Base-by-base conservation (phyloP, 78 protist genomes). In the Paratrimastix pyriformis region DNA sequence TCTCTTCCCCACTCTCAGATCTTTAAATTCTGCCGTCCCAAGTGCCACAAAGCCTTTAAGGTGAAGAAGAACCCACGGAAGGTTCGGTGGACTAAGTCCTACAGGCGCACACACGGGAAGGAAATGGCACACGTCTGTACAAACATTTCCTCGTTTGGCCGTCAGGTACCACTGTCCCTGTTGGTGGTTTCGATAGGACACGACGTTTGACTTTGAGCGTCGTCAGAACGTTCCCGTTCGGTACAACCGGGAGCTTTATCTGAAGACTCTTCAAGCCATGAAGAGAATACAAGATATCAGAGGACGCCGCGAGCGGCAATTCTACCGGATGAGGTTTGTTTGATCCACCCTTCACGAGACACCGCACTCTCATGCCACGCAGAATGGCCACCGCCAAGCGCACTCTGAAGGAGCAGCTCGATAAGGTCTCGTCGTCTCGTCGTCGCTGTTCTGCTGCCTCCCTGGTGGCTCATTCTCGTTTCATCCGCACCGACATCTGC, bases 61-160 rank as follows among this genome's bases (percentile, higher is more conserved):
- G 70, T 76, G 89, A 97, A 93, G 86, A 92, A 90, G 77, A 93
- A 95, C 75, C 99, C 99, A 32, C 79, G 94, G 50, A 95, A 93
- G 89, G 82, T 90, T n/a, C 54, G 86, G 1, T 97, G 98, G 98
- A 95, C 99, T 24, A 95, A 95, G 89, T 96, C 99, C n/a, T 92
- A 80, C 83, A 80, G 99, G 18, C 75, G 69, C 54, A 65, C 92
- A 11, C 60, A 37, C 26, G 97, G 97, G 71, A 97, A 97, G 82
- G 99, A 97, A 74, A 65, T 95, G 88, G 75, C 89, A 26, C 42
- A 80, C 73, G 91, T 79, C n/a, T 21, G 86, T 76, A 3, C 42
- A 4, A 5, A 42, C 38, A 48, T n/a, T 24, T 83, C 52, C 7
- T 7, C 33, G 11, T 50, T 50, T 15, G 55, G 15, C 15, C 11